Percentiles rank a stretch among this genome's conserved stretches.
Conservation (phyloP, 805 yeast species). For the Sugiyamaella americana region DNA sequence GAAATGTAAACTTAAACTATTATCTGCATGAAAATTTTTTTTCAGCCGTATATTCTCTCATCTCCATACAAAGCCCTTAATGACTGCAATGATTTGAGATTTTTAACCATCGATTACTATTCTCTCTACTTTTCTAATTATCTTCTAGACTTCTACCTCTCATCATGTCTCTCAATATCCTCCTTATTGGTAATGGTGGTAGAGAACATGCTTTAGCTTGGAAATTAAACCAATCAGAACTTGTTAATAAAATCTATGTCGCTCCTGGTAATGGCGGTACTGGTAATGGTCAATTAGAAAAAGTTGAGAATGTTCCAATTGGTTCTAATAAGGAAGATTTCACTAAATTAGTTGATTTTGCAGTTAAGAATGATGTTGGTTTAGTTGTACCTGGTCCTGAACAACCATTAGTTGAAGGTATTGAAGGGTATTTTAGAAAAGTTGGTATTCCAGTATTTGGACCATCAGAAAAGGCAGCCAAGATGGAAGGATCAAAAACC, state of each 20-base stretch:
- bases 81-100: no score
- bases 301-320: conserved; percentile 66
- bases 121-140: no score
- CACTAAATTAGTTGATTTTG: conserved; percentile 63
- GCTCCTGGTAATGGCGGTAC: conserved; percentile 99
- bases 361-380: conserved; percentile 55
- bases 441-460: conserved; percentile 96
- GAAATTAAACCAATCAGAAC: conserved; percentile 75
- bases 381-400: conserved; percentile 98
- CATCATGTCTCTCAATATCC: conserved; percentile 50
- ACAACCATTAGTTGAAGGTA: conserved; percentile 95
- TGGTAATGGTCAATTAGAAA: conserved; percentile 39
- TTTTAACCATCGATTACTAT: no score
- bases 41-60: no score
- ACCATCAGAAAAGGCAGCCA: conserved; percentile 85
- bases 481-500: conserved; percentile 95
- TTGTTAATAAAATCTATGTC: conserved; percentile 68
- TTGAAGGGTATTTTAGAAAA: conserved; percentile 60
- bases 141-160: no score
- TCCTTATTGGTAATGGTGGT: conserved; percentile 95
- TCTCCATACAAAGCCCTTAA: no score
- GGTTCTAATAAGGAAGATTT: conserved; percentile 65
- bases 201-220: conserved; percentile 97
- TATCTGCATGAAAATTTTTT: no score
- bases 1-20: no score